These are phyloP conservation scores for Wickerhamiella brachini DNA, from an alignment of 805 yeast species.

Conservation along the genomic window DNA sequence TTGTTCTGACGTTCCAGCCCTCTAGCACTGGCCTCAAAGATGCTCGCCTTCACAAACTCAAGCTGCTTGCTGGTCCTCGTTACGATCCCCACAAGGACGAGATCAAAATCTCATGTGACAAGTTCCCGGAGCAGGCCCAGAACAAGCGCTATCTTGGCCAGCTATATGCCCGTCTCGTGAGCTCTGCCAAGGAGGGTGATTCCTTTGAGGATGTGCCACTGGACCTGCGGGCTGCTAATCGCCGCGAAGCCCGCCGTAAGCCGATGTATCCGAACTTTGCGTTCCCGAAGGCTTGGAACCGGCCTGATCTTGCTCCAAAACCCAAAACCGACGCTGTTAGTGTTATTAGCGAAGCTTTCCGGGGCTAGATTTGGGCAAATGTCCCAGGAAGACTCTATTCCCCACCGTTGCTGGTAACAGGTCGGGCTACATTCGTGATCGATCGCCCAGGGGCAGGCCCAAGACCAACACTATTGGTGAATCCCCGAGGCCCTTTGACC, in stretches of 20 bases:
- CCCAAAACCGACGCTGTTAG: conserved; percentile 21
- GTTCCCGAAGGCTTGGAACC: conserved; percentile 74
- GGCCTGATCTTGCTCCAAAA: conserved; percentile 58
- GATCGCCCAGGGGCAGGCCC: too few relatives aligned
- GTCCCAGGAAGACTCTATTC: too few relatives aligned
- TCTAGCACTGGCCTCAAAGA: conserved; percentile 30
- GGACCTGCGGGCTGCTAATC: conserved; percentile 54
- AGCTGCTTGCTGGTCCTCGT: conserved; percentile 64
- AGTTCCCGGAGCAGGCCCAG: conserved; percentile 67
- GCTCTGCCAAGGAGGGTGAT: conserved; percentile 51
- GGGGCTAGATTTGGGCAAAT: too few relatives aligned
- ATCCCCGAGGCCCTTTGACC: too few relatives aligned
- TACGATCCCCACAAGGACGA: conserved; percentile 47
- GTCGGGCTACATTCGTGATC: too few relatives aligned
- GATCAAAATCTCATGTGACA: conserved; percentile 51
- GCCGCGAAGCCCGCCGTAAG: conserved; percentile 32
- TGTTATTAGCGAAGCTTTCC: not conserved
- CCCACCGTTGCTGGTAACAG: not conserved
- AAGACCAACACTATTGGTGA: too few relatives aligned
- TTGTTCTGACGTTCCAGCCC: conserved; percentile 43
- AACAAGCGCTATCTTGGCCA: conserved; percentile 65
- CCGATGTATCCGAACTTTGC: conserved; percentile 27
- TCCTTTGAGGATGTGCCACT: conserved; percentile 67
- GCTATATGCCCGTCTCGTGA: conserved; percentile 44
- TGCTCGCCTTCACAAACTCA: conserved; percentile 55